Evolutionary conservation across 1,139 yeast genomes (phyloP).

Genomic region (Suhomyces bokatorum): DNA sequence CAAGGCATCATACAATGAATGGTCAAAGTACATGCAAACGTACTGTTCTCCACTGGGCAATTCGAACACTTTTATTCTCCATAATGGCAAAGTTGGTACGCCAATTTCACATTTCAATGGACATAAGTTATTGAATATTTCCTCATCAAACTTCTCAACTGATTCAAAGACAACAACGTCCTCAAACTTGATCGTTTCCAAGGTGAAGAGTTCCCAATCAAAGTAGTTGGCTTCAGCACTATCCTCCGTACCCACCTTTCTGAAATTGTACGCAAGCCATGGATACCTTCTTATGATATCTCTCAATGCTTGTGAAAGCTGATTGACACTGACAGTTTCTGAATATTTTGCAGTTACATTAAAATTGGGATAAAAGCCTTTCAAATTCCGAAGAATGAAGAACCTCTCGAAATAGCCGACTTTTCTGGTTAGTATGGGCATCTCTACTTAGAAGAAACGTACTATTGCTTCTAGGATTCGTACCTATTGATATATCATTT

Average conservation of each 20-base stretch:
- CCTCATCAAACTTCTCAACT: conserved; percentile 18
- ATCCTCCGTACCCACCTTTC: conserved; percentile 12
- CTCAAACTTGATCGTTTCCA: conserved; percentile 22
- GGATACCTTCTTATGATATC: conserved; percentile 24
- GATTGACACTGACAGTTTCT: conserved; percentile 10
- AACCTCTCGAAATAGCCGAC: conserved; percentile 14
- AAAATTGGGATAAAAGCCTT: conserved; percentile 29
- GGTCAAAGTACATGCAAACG: conserved; percentile 13
- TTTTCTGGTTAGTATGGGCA: neutral
- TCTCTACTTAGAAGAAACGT: neutral
- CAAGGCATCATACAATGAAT: conserved; percentile 17
- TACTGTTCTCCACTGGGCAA: conserved; percentile 8
- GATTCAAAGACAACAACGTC: conserved; percentile 25
- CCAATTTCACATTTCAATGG: conserved; percentile 18
- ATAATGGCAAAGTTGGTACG: conserved; percentile 23
- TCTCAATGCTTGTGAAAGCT: conserved; percentile 28
- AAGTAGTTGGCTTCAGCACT: conserved; percentile 14
- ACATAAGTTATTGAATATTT: conserved; percentile 20
- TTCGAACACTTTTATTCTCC: conserved; percentile 27
- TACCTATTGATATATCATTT: too few relatives aligned
- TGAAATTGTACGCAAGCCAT: conserved; percentile 24
- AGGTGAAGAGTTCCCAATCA: conserved; percentile 21
- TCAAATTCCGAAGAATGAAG: conserved; percentile 28
- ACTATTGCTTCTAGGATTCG: too few relatives aligned
- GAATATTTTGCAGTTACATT: conserved; percentile 29